Conservation (phyloP, 768 basidiomycete species). For the Mycena alexandri region DNA sequence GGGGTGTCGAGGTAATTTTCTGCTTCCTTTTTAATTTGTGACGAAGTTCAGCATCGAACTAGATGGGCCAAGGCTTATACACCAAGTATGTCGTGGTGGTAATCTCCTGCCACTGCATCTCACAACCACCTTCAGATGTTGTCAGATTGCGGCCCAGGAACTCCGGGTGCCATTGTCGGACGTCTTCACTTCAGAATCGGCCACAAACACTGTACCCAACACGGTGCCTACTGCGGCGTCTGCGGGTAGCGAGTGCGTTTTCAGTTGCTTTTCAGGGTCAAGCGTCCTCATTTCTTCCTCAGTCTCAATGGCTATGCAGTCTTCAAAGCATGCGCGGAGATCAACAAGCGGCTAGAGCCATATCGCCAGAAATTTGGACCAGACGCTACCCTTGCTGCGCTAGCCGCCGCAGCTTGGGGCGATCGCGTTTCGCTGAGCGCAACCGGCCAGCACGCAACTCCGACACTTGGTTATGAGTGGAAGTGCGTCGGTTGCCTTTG, state of each 20-base stretch:
- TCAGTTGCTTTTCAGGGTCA: neutral
- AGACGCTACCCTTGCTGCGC: constrained; percentile 35
- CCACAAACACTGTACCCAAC: constrained; percentile 34
- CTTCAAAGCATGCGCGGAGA: constrained; percentile 37
- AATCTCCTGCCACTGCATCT: neutral
- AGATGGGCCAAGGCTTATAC: constrained; percentile 40
- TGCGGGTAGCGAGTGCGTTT: constrained; percentile 34
- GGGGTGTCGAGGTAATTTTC: constrained; percentile 32
- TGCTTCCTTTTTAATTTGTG: neutral
- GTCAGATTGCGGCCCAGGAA: constrained; percentile 40
- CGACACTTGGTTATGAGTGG: constrained; percentile 37
- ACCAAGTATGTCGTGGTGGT: constrained; percentile 26
- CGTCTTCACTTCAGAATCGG: constrained; percentile 37
- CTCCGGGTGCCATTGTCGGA: constrained; percentile 33
- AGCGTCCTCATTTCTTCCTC: neutral
- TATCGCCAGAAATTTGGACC: constrained; percentile 34
- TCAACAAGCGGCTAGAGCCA: constrained; percentile 38
- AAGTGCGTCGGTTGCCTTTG: constrained; percentile 25
- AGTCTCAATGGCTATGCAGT: constrained; percentile 38
- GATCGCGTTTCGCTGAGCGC: constrained; percentile 38
- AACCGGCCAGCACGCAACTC: constrained; percentile 32
- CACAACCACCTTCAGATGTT: constrained; percentile 29
- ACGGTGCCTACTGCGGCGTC: constrained; percentile 36
- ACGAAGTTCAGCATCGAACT: neutral
- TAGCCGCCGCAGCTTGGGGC: constrained; percentile 35